Evolutionary conservation across 108 stramenopile species (phyloP).

Genomic region (Pseudonitzschia pungens): DNA sequence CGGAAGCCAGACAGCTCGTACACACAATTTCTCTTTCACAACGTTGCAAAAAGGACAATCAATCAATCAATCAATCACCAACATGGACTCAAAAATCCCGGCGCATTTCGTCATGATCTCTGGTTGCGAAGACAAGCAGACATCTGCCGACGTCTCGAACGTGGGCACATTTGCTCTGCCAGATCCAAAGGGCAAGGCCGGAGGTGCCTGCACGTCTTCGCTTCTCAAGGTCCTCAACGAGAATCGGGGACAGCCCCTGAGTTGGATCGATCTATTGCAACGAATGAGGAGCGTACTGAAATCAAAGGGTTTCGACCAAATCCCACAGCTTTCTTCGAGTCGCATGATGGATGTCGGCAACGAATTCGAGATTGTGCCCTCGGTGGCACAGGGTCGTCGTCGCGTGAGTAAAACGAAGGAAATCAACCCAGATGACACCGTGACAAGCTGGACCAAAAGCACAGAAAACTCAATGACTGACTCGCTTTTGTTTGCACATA

Average conservation of each 20-base stretch:
- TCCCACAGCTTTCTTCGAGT: slow-evolving; percentile 79
- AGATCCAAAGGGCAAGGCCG: slow-evolving; percentile 75
- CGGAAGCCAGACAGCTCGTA: neutral
- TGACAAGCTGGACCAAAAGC: neutral
- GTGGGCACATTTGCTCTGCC: slow-evolving; percentile 84
- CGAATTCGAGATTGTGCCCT: slow-evolving; percentile 44
- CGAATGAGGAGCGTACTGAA: slow-evolving; percentile 63
- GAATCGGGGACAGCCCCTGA: slow-evolving; percentile 40
- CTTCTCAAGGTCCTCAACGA: slow-evolving; percentile 74
- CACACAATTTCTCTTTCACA: neutral
- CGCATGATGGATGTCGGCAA: slow-evolving; percentile 67
- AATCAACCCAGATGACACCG: neutral
- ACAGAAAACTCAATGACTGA: neutral
- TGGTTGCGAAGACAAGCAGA: slow-evolving; percentile 73
- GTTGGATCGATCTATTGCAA: slow-evolving; percentile 74
- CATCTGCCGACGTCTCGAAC: slow-evolving; percentile 78
- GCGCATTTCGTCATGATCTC: slow-evolving; percentile 60
- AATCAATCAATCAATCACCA: neutral
- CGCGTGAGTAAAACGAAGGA: slow-evolving; percentile 4
- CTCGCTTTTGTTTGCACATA: neutral
- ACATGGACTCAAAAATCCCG: slow-evolving; percentile 55
- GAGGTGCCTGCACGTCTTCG: slow-evolving; percentile 93
- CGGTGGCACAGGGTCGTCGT: slow-evolving; percentile 1
- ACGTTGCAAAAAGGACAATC: neutral
- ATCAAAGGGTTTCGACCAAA: slow-evolving; percentile 57